A percentile compares a stretch with the other conserved stretches of the same genome.
Conservation (phyloP, 208 protist genomes). For the Plasmodiophora brassicae region DNA sequence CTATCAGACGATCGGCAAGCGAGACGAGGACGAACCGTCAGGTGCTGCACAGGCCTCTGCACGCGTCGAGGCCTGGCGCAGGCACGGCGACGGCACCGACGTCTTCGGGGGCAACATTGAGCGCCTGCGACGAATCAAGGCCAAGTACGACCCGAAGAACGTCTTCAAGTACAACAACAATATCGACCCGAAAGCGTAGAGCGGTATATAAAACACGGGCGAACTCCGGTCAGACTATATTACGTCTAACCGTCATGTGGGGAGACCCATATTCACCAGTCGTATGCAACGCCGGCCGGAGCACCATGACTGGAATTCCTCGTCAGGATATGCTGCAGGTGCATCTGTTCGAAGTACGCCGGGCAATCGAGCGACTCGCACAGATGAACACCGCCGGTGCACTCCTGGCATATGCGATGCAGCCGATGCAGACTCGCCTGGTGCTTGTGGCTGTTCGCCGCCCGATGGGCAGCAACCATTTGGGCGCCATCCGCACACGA, state of each 20-base stretch:
- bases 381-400: not conserved
- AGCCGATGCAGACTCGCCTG: not conserved
- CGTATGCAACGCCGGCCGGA: no score
- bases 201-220: no score
- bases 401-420: not conserved
- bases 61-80: not conserved
- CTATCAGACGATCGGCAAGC: not conserved
- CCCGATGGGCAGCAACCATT: not conserved
- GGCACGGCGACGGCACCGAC: not conserved
- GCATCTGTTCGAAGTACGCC: not conserved
- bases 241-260: no score
- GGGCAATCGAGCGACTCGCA: not conserved
- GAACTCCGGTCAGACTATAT: no score
- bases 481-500: not conserved
- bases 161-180: not conserved
- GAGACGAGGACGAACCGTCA: not conserved
- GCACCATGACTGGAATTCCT: no score
- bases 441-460: not conserved
- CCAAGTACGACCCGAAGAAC: not conserved
- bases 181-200: conserved; percentile 1
- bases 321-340: not conserved
- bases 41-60: not conserved
- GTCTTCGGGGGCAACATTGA: not conserved
- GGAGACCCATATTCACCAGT: no score
- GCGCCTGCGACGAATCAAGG: not conserved